Percentiles rank a stretch among this genome's conserved stretches.
phyloP scores from a whole-genome alignment of 768 basidiomycete species.

The Leccinum longicurvipes region DNA sequence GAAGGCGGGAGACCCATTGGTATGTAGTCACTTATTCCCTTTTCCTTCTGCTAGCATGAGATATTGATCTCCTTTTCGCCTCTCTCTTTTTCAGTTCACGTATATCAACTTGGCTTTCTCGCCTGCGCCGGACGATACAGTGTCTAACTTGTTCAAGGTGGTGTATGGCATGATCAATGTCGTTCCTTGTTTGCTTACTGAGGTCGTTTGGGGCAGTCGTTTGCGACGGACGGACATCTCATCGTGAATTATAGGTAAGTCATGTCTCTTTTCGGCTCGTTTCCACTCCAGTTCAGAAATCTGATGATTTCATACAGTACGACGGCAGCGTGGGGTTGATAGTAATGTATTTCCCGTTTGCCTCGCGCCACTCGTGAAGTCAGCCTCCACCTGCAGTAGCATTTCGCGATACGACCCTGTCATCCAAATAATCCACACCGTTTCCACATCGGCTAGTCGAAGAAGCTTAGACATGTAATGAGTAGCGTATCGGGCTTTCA shows the following conservation, averaged over 20 bases:
- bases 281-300: neutral
- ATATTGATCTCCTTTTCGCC: slow-evolving; percentile 1
- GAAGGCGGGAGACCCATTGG: slow-evolving; percentile 83
- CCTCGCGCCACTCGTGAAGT: neutral
- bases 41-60: neutral
- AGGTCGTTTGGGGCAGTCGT: slow-evolving; percentile 51
- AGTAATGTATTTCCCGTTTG: neutral
- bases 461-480: neutral
- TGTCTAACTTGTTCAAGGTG: slow-evolving; percentile 68
- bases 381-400: neutral
- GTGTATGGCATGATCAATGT: slow-evolving; percentile 1
- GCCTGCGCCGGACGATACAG: slow-evolving; percentile 73
- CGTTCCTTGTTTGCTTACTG: neutral
- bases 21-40: slow-evolving; percentile 33
- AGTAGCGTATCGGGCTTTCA: neutral
- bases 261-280: too few species aligned
- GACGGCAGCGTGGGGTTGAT: slow-evolving; percentile 62
- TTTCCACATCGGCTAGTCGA: neutral
- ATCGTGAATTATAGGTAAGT: slow-evolving; percentile 88
- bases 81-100: slow-evolving; percentile 48
- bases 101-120: slow-evolving; percentile 79
- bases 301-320: slow-evolving; percentile 38
- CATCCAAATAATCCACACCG: neutral
- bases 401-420: slow-evolving; percentile 3
- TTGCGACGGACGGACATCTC: slow-evolving; percentile 82